Evolutionary conservation across 305 asterid species (phyloP).

Genomic region (Solanum hybrid): DNA sequence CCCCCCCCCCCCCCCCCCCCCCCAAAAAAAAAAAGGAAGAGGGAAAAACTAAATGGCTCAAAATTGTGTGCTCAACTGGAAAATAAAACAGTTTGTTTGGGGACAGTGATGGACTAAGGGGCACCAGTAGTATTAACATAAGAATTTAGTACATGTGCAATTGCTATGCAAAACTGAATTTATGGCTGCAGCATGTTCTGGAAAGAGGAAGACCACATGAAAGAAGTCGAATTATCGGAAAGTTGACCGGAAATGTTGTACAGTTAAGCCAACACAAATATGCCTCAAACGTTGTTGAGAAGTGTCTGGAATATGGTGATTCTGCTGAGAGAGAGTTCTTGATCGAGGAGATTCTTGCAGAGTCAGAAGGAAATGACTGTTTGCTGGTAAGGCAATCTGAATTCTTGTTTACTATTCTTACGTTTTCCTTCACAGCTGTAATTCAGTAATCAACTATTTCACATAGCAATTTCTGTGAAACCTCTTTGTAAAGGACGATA

Average conservation of each 20-base stretch:
- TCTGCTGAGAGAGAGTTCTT: conserved; percentile 39
- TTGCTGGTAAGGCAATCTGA: conserved; percentile 39
- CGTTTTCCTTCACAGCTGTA: background rate
- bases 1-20: background rate
- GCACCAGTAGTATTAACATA: background rate
- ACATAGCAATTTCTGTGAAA: background rate
- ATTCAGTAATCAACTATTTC: background rate
- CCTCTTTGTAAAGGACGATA: background rate
- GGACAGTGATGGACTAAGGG: background rate
- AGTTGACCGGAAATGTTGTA: conserved; percentile 52
- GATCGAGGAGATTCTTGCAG: conserved; percentile 64
- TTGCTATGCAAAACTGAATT: background rate
- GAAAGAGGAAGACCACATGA: conserved; percentile 63
- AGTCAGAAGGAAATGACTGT: conserved; percentile 49
- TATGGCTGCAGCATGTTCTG: conserved; percentile 55
- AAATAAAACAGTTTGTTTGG: background rate
- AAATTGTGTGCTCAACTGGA: background rate
- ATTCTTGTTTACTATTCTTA: background rate
- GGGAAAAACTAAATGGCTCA: background rate
- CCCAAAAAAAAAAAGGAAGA: background rate
- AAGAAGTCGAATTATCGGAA: conserved; percentile 45
- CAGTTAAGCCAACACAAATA: conserved; percentile 75
- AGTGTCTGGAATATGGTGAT: conserved; percentile 59
- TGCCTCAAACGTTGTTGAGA: conserved; percentile 78
- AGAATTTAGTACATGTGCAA: background rate